These are phyloP conservation scores for Eucalyptus cloeziana DNA, from an alignment of 345 rosid genomes.

Conservation along the genomic window DNA sequence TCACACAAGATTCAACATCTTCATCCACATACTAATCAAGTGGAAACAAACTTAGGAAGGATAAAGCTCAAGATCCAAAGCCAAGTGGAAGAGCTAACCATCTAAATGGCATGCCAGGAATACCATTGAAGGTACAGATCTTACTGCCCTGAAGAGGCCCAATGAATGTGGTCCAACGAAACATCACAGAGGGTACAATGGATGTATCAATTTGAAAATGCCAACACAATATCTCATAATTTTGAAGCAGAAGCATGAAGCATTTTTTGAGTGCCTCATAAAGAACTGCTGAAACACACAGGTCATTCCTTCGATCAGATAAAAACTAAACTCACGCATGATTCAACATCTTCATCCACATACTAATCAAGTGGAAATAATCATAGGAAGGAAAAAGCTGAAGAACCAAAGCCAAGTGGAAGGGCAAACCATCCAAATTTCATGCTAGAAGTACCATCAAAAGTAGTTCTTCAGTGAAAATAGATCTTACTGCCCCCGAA, in stretches of 20 bases:
- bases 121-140: not conserved
- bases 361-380: not conserved
- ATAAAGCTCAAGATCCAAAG: not conserved
- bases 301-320: not conserved
- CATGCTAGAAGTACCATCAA: not conserved
- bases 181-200: not conserved
- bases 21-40: not conserved
- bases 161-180: not conserved
- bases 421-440: not conserved
- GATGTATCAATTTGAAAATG: not conserved
- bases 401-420: not conserved
- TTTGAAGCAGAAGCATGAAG: not conserved
- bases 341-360: not conserved
- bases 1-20: not conserved
- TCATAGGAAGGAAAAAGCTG: not conserved
- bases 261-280: not conserved
- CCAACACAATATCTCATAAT: not conserved
- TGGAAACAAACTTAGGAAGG: not conserved
- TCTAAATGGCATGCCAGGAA: not conserved
- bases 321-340: not conserved
- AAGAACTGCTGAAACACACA: not conserved
- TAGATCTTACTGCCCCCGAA: conserved; percentile 56
- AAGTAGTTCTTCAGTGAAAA: not conserved
- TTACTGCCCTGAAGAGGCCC: conserved; percentile 84
- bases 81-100: not conserved